Base-by-base conservation (phyloP, 257 asterid genomes). In the Catharanthus roseus region DNA sequence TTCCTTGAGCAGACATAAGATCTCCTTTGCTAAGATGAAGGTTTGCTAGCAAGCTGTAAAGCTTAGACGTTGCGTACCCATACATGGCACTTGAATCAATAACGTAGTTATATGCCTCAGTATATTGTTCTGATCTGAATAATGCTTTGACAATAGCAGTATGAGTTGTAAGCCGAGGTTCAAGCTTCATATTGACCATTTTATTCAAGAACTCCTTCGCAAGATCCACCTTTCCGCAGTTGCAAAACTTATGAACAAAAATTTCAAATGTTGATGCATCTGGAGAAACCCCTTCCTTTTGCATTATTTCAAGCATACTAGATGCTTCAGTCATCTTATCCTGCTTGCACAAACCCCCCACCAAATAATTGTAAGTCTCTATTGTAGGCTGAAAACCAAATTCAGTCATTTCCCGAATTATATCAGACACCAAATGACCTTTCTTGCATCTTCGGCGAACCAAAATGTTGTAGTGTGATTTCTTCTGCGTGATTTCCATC, bases 251-350 rank as follows among this genome's bases (percentile, higher is more conserved):
- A 73, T 75, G 69, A 26, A 92, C 80, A 45, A 92, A 72, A 78
- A 90, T 85, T 74, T 88, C 98, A 75, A 56, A 88, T 42, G 92
- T 85, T 67, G 84, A 73, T 31, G 82, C 87, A 79, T 92, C 93
- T 26, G 81, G 81, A 68, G 57, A 70, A 36, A 85, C 38, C 12
- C 83, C 78, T 2, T 71, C 58, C 67, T 70, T 79, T 71, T 78
- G 85, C 96, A 92, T 88, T 79, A 82, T 89, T 62, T 82, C 80
- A 23, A 86, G 79, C 50, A 92, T 39, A 2, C 39, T 45, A 57
- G 49, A 74, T 64, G 86, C 90, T 56, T 85, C 86, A 15, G 76
- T 71, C 55, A 72, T 69, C 80, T 73, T 72, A 63, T 79, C 76
- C 39, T 79, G 78, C 81, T 82, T 88, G 77, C 86, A 86, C 77